Evolutionary conservation across 1,139 yeast species (phyloP), one percentile per base, ranked within the genome.

Genomic region (Yamadazyma spencermartinsiae): DNA sequence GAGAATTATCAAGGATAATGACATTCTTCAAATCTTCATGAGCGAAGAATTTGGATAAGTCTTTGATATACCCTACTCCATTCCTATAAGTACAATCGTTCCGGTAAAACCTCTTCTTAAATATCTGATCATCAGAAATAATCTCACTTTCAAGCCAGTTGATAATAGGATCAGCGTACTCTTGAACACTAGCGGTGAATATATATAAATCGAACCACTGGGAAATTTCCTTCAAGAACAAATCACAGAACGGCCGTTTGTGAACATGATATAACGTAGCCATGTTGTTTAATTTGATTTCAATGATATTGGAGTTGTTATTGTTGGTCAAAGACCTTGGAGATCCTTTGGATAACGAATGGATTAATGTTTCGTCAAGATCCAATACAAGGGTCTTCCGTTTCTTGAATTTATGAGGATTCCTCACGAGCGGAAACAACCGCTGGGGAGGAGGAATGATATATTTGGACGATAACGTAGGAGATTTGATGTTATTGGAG

Each of bases 151-250:
- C 77, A 15, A 92, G 66, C 84, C 95, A 87, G 61, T 90, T 94
- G 37, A 92, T 88, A 44, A 92, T 94, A 0, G 98, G 98, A 56
- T 92, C 98, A 0, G 98, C 98, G 54, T 92, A 92, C 58, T 89
- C 96, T 60, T 82, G 82, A 42, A 92, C 94, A 36, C 95, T 84
- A 2, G 98, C 98, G 0, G 98, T 92, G 65, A 89, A 89, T 10
- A 92, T 79, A 34, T 89, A 92, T 31, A 92, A 67, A 50, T 88
- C 86, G 61, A 80, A 92, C 98, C 98, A 92, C 52, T 81, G 80
- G 39, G 83, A 70, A 11, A 89, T 94, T 44, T 82, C 85, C 42
- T 79, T 72, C 21, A 92, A 68, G 55, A 92, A 92, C 48, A 79
- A 77, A 58, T 88, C 96, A 56, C 97, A 92, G 55, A 74, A 85